Evolutionary conservation across 345 rosid species (phyloP), one percentile per base, ranked within the genome.

Genomic region (Eucalyptus urophylla): DNA sequence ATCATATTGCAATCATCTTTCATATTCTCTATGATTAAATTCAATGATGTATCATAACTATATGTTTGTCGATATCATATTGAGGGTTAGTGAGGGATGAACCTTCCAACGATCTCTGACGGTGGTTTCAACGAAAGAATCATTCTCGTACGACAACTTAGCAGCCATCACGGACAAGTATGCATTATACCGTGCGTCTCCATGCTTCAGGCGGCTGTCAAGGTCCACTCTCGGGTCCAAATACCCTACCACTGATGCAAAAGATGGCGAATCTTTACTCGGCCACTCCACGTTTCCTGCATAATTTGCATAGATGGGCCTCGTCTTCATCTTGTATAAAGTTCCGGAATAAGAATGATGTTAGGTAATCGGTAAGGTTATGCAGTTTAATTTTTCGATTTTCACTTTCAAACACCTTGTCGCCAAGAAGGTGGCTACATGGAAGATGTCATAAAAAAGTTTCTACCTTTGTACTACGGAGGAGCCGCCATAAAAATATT

Each of bases 111-210:
- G 90, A 87, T 90, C 50, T 37, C 45, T 83, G 87, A 94, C 87
- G 6, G 88, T 56, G 85, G 92, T 88, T 51, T 89, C 53, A 87
- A 92, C 88, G 87, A 91, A 94, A 80, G 93, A 72, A 90, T 90
- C 86, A 87, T 90, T 93, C 89, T 94, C 96, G 85, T 94, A 95
- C 14, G 95, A 67, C 15, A 94, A 17, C 88, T 95, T 95, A 80
- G 96, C 86, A 86, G 96, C 95, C 95, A 94, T 95, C 11, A 92
- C 88, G 22, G 95, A 92, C 43, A 95, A 87, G 56, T 90, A 89
- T 14, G 95, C 88, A 80, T 91, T 91, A 90, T 95, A 94, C 60
- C 87, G 92, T 19, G 65, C 72, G 80, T 88, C 89, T 13, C 86
- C 93, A n/a, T 86, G 93, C 58, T 13, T 76, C 24, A 94, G 90